These are phyloP conservation scores for Symbiodinium pilosum DNA, from an alignment of 73 alveolate species.

Conservation along the genomic window DNA sequence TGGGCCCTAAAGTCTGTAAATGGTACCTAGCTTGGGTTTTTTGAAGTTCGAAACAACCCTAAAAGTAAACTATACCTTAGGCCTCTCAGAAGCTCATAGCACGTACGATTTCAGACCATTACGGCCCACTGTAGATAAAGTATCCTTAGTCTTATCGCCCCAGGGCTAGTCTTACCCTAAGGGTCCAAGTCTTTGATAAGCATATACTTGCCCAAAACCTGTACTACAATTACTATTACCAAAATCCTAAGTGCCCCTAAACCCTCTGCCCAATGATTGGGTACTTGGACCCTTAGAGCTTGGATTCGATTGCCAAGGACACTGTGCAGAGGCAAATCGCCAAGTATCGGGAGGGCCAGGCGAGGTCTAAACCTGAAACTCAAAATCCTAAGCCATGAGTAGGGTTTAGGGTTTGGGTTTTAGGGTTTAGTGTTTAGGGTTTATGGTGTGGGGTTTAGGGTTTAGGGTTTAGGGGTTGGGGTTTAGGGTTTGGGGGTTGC, in stretches of 20 bases:
- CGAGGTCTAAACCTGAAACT: neutral
- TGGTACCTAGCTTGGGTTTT: too few species aligned
- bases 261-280: neutral
- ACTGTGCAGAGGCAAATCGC: conserved; percentile 49
- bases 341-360: conserved; percentile 7
- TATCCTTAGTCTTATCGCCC: too few species aligned
- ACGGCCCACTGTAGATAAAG: too few species aligned
- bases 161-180: too few species aligned
- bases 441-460: neutral
- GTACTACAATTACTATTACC: neutral
- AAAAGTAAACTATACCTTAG: too few species aligned
- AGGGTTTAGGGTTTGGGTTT: neutral
- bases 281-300: too few species aligned
- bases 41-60: too few species aligned
- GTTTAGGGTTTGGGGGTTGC: neutral
- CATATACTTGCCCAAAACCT: too few species aligned
- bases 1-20: too few species aligned
- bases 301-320: neutral
- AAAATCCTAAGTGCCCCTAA: neutral
- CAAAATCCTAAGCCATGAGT: neutral
- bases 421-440: neutral
- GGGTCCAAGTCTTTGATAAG: too few species aligned
- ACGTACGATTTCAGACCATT: too few species aligned
- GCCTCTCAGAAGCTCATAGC: too few species aligned
- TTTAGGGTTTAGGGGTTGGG: neutral